These are phyloP conservation scores for Aphanomyces invadans DNA, from an alignment of 352 stramenopile genomes.

Conservation along the genomic window DNA sequence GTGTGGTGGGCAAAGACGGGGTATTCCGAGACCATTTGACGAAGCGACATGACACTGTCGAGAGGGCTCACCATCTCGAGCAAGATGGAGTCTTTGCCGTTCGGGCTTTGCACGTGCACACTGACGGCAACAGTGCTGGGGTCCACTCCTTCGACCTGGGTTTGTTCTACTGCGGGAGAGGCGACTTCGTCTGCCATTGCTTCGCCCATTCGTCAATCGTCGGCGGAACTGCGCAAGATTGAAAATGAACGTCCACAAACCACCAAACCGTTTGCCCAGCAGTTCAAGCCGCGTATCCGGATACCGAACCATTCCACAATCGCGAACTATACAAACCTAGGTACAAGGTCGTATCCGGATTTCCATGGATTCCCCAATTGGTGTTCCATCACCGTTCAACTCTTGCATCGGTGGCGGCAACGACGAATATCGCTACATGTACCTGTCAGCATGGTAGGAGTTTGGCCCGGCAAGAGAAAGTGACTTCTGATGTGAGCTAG, in stretches of 20 bases:
- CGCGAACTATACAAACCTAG: background rate
- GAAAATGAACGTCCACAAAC: background rate
- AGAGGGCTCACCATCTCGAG: constrained; percentile 62
- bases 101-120: constrained; percentile 15
- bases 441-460: no score
- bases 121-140: constrained; percentile 2
- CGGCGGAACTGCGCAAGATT: background rate
- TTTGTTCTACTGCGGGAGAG: background rate
- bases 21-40: constrained; percentile 78
- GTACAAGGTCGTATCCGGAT: background rate
- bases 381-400: constrained; percentile 12
- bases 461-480: no score
- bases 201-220: constrained; percentile 20
- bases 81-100: constrained; percentile 32
- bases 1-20: constrained; percentile 75
- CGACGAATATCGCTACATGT: no score
- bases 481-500: no score
- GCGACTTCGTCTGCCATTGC: constrained; percentile 3
- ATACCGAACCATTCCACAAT: background rate
- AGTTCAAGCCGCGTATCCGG: constrained; percentile 8
- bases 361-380: background rate
- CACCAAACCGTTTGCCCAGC: background rate
- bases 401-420: background rate
- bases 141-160: constrained; percentile 1
- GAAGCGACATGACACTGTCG: constrained; percentile 75